Evolutionary conservation across 257 asterid species (phyloP).

Genomic region (Apocynum venetum): DNA sequence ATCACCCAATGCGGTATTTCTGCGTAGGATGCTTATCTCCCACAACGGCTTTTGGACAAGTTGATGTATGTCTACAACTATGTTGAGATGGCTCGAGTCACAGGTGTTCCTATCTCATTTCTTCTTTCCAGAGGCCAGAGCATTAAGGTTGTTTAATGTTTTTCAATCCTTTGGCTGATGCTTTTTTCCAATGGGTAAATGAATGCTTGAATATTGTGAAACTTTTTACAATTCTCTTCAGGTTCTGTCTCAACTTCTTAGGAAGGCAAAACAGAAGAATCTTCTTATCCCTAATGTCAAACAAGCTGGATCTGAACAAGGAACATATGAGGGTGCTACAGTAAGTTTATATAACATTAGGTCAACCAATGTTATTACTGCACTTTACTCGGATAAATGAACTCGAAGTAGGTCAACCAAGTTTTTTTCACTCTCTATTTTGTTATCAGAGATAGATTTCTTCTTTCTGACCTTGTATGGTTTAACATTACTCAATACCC

Average conservation of each 20-base stretch:
- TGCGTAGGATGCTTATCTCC: constrained; percentile 96
- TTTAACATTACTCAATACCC: background rate
- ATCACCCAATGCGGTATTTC: background rate
- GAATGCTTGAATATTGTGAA: constrained; percentile 7
- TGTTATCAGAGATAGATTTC: background rate
- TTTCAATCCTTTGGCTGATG: constrained; percentile 7
- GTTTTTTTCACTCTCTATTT: background rate
- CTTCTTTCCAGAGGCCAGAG: constrained; percentile 98
- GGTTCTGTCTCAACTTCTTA: constrained; percentile 95
- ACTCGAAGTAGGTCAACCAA: background rate
- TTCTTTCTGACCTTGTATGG: background rate
- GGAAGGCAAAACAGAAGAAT: constrained; percentile 85
- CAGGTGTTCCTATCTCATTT: constrained; percentile 98
- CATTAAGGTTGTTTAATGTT: constrained; percentile 60
- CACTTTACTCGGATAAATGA: background rate
- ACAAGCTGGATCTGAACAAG: constrained; percentile 93
- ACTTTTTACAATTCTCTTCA: constrained; percentile 28
- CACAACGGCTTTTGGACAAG: constrained; percentile 96
- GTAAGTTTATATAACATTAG: constrained; percentile 44
- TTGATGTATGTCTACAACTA: constrained; percentile 89
- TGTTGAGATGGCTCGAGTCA: constrained; percentile 99
- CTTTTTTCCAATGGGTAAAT: background rate
- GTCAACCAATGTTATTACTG: background rate
- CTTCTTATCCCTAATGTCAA: constrained; percentile 87
- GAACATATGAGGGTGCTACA: constrained; percentile 97